Evolutionary conservation across 2,329 filamentous ascomycete species (phyloP).

Genomic region (Echinosphaeria canescens): DNA sequence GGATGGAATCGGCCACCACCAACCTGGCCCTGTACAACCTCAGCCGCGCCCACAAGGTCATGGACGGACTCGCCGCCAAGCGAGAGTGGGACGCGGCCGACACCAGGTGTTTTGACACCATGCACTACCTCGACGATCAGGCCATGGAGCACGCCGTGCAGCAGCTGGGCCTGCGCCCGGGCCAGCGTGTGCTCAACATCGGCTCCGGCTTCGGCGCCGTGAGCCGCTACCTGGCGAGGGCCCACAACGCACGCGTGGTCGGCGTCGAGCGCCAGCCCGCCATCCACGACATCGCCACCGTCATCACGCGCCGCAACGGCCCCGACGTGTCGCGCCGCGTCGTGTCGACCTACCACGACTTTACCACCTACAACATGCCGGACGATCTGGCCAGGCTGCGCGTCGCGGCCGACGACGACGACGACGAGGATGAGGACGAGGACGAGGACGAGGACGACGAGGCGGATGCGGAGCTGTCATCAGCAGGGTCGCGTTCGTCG

Average conservation of each 20-base stretch:
- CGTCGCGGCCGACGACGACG: no score
- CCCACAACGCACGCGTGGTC: constrained; percentile 3
- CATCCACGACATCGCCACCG: constrained; percentile 6
- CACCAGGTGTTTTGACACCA: constrained; percentile 6
- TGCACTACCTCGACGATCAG: constrained; percentile 7
- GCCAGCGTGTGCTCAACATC: constrained; percentile 5
- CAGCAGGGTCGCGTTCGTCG: no score
- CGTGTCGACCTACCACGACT: constrained; percentile 5
- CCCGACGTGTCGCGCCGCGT: constrained; percentile 2
- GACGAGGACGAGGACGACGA: no score
- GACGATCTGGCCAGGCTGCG: no score
- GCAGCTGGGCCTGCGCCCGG: constrained; percentile 3
- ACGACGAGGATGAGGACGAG: no score
- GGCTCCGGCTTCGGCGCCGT: constrained; percentile 7
- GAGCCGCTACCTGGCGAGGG: constrained; percentile 5
- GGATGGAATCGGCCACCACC: constrained; percentile 1
- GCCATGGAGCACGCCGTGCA: constrained; percentile 5
- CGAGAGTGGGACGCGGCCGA: constrained; percentile 4
- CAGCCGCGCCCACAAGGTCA: constrained; percentile 1
- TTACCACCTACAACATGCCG: no score
- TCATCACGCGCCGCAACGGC: constrained; percentile 2
- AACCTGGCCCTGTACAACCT: constrained; percentile 1
- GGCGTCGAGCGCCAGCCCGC: constrained; percentile 6
- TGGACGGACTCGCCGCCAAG: constrained; percentile 2
- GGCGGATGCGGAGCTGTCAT: no score